These are phyloP conservation scores for Podospora anserina DNA, from an alignment of 495 filamentous ascomycete genomes.

Conservation along the genomic window DNA sequence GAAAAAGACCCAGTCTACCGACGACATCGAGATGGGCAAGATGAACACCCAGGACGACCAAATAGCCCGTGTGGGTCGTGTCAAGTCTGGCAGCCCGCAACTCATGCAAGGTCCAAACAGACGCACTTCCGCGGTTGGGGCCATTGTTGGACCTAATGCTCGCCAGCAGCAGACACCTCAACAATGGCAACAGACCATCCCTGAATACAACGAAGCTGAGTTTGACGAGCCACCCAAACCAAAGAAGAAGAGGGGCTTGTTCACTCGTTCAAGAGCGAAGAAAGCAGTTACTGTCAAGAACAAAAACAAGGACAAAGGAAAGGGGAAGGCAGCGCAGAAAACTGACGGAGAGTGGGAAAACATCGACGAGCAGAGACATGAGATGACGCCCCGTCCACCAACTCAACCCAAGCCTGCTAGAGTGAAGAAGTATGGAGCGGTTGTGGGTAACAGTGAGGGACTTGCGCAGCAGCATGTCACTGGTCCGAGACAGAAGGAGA, in stretches of 20 bases:
- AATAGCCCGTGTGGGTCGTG: constrained; percentile 12
- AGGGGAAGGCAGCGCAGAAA: background rate
- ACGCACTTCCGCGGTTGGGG: constrained; percentile 6
- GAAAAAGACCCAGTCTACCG: background rate
- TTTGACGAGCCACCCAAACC: background rate
- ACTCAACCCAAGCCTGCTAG: background rate
- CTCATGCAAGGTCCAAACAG: constrained; percentile 4
- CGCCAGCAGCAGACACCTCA: background rate
- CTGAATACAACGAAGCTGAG: background rate
- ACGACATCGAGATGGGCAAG: constrained; percentile 18
- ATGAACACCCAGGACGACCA: background rate
- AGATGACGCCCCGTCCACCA: background rate
- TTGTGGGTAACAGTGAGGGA: constrained; percentile 6
- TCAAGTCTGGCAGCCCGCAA: constrained; percentile 13
- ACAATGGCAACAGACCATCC: background rate
- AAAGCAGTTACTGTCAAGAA: background rate
- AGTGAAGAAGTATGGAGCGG: constrained; percentile 3
- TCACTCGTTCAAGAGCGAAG: background rate
- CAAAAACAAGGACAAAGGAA: background rate
- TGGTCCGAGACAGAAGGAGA: constrained; percentile 5
- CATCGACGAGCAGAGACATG: background rate
- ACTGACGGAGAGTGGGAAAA: background rate
- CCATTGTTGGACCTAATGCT: background rate
- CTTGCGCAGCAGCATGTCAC: constrained; percentile 11
- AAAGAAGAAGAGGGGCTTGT: background rate